Conservation (phyloP, 352 stramenopile species). For the Phytophthora pinifolia region DNA sequence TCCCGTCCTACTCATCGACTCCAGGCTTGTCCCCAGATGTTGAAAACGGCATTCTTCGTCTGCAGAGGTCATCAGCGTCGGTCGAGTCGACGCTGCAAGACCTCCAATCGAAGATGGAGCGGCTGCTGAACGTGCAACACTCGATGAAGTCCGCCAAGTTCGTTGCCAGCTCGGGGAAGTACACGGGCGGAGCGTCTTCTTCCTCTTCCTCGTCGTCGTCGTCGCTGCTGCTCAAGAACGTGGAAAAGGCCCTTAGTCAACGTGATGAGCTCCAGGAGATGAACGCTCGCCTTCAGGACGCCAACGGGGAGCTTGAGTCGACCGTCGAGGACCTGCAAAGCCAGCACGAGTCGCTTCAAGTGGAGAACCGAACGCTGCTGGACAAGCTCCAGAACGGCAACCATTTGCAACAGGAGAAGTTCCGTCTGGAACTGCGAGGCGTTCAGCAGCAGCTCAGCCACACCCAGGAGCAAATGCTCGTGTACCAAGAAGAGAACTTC, state of each 20-base stretch:
- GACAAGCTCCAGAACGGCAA: constrained; percentile 71
- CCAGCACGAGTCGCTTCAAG: constrained; percentile 60
- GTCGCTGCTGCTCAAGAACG: constrained; percentile 60
- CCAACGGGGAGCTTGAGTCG: constrained; percentile 52
- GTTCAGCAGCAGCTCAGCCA: constrained; percentile 66
- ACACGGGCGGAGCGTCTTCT: constrained; percentile 12
- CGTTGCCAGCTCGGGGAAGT: constrained; percentile 31
- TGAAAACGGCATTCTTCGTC: constrained; percentile 63
- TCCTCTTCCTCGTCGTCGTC: constrained; percentile 39
- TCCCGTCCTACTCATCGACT: constrained; percentile 15
- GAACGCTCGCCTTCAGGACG: constrained; percentile 49
- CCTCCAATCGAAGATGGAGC: constrained; percentile 80
- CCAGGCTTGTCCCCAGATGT: constrained; percentile 31
- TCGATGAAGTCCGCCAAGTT: constrained; percentile 54
- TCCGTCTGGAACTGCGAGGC: constrained; percentile 57
- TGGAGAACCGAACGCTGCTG: constrained; percentile 66
- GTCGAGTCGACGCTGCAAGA: constrained; percentile 76
- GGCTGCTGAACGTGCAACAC: constrained; percentile 59
- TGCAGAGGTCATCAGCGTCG: constrained; percentile 76
- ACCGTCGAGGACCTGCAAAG: constrained; percentile 58
- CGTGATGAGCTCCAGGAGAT: constrained; percentile 65
- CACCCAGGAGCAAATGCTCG: constrained; percentile 68
- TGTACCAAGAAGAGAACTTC: constrained; percentile 72
- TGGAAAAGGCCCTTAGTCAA: constrained; percentile 73
- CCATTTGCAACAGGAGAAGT: constrained; percentile 73